Base-by-base conservation (phyloP, 768 basidiomycete genomes). In the Trametes elegans region DNA sequence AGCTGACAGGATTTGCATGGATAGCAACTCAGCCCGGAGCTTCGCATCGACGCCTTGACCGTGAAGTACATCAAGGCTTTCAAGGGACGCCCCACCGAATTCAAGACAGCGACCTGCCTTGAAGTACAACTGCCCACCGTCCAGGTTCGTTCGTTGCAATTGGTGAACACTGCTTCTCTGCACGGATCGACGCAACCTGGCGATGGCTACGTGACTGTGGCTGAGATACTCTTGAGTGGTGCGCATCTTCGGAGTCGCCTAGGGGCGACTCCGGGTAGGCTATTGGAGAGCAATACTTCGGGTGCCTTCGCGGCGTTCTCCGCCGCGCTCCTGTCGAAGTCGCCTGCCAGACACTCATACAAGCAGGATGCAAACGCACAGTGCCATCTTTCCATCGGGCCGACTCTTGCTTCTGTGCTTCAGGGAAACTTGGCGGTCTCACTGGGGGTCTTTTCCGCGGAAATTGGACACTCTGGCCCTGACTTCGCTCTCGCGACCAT, bases 11-110 rank as follows among this genome's bases (percentile, higher is more conserved):
- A n/a, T n/a, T n/a, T n/a, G n/a, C 57, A 32, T n/a, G 19, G 10
- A 23, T 57, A 78, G 75, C 64, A 59, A 49, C 47, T 71, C 40
- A 73, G 72, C 31, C 67, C 73, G 5, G 77, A 78, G 43, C 53
- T 77, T 16, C 62, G 60, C 14, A 63, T 79, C 39, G 77, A 78
- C 40, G 62, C 49, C 6, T 63, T 86, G 44, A 70, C 85, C 59
- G 70, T 68, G 6, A 65, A 48, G 29, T 73, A 77, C 60, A 62
- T 80, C 28, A 52, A 62, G 43, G 43, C 61, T 27, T 59, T 40
- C 50, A 62, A 52, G 39, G 42, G 27, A 1, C 31, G 35, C 10
- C 36, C 57, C 14, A 23, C 18, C 43, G 26, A 34, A 4, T 14
- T 6, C 19, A 19, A 21, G 11, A 29, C 52, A 31, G 47, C 62